These are phyloP conservation scores for Chlorencoelia australis DNA, from an alignment of 2,329 filamentous ascomycete species.

Conservation along the genomic window DNA sequence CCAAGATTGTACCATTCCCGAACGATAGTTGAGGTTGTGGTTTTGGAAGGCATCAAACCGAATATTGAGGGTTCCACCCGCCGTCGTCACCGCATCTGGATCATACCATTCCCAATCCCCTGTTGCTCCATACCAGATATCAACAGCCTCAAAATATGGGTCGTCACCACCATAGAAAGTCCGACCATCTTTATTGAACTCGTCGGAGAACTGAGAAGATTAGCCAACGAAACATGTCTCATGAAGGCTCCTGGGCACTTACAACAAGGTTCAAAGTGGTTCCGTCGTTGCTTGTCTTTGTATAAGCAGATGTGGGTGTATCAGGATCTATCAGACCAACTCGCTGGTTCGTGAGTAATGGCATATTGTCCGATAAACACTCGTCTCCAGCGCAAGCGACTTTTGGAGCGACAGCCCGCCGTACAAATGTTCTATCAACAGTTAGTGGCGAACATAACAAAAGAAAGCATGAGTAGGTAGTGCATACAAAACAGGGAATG, in stretches of 20 bases:
- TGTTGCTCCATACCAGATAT: slow-evolving; percentile 65
- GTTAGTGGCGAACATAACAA: slow-evolving; percentile 16
- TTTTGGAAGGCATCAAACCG: slow-evolving; percentile 55
- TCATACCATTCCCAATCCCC: slow-evolving; percentile 64
- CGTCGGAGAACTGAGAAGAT: slow-evolving; percentile 50
- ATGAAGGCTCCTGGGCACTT: slow-evolving; percentile 19
- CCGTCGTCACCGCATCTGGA: slow-evolving; percentile 54
- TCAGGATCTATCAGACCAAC: slow-evolving; percentile 55
- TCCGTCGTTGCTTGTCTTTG: slow-evolving; percentile 47
- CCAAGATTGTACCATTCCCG: slow-evolving; percentile 67
- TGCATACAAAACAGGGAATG: slow-evolving; percentile 58
- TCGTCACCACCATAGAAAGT: slow-evolving; percentile 65
- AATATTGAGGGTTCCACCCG: slow-evolving; percentile 51
- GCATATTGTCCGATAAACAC: slow-evolving; percentile 27
- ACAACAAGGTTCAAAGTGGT: slow-evolving; percentile 53
- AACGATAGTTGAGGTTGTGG: slow-evolving; percentile 56
- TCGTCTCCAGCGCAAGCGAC: slow-evolving; percentile 30
- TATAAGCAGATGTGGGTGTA: slow-evolving; percentile 47
- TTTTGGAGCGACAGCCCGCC: slow-evolving; percentile 26
- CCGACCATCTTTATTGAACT: slow-evolving; percentile 57
- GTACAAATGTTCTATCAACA: slow-evolving; percentile 46
- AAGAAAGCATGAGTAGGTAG: neutral
- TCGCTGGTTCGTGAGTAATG: slow-evolving; percentile 50
- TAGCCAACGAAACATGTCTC: slow-evolving; percentile 4
- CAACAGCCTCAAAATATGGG: slow-evolving; percentile 56